Conservation (phyloP, 73 alveolate genomes). For the Paramecium bursaria region DNA sequence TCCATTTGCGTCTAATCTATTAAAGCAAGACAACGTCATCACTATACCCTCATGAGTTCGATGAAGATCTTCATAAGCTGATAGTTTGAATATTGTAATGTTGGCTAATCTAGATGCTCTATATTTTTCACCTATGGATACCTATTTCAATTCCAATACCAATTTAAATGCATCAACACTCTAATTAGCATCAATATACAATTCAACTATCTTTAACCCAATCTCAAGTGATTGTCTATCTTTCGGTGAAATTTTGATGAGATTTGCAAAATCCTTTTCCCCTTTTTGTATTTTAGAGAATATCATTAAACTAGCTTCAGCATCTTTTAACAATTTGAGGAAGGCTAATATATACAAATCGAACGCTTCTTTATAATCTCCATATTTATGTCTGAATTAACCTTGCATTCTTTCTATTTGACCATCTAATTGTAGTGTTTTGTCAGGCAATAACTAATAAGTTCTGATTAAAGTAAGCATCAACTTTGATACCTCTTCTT, state of each 20-base stretch:
- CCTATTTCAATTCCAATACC: background rate
- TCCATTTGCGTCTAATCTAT: slow-evolving; percentile 9
- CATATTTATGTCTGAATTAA: slow-evolving; percentile 5
- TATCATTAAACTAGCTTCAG: slow-evolving; percentile 8
- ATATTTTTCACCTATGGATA: slow-evolving; percentile 11
- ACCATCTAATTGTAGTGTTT: slow-evolving; percentile 24
- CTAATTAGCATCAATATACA: slow-evolving; percentile 21
- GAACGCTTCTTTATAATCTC: slow-evolving; percentile 22
- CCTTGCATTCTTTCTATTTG: slow-evolving; percentile 27
- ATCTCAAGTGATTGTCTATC: slow-evolving; percentile 28
- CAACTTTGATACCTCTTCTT: background rate
- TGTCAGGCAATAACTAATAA: slow-evolving; percentile 9
- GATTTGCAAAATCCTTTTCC: background rate
- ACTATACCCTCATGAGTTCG: background rate
- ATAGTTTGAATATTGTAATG: background rate
- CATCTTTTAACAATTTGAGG: slow-evolving; percentile 18
- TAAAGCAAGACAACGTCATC: background rate
- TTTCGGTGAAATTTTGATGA: background rate
- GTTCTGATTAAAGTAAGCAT: background rate
- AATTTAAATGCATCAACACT: slow-evolving; percentile 7
- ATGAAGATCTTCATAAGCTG: slow-evolving; percentile 10
- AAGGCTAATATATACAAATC: slow-evolving; percentile 7
- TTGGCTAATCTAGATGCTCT: background rate
- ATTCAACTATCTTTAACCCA: background rate
- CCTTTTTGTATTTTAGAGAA: background rate